Evolutionary conservation across 2,329 filamentous ascomycete genomes (phyloP).

Genomic region (Pochonia chlamydosporia): DNA sequence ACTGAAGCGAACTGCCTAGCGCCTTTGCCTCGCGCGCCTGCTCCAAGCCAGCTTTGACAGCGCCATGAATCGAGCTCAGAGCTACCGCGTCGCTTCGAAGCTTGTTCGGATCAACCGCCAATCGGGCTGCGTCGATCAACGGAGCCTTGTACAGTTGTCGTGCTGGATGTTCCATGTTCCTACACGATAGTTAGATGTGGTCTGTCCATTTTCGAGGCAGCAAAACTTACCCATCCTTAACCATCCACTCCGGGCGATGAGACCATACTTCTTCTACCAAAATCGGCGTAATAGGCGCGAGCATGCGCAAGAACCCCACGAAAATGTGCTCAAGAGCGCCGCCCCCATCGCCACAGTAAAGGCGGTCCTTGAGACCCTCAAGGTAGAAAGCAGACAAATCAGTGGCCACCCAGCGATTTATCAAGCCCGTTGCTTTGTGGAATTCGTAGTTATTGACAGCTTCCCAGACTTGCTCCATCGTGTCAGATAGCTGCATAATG

Average conservation of each 20-base stretch:
- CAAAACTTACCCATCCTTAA: slow-evolving; percentile 35
- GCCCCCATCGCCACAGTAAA: slow-evolving; percentile 75
- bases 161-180: slow-evolving; percentile 32
- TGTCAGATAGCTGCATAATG: slow-evolving; percentile 63
- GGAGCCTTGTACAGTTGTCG: slow-evolving; percentile 41
- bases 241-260: slow-evolving; percentile 62
- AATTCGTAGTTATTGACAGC: slow-evolving; percentile 73
- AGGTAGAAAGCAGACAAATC: slow-evolving; percentile 93
- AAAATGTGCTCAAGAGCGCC: slow-evolving; percentile 64
- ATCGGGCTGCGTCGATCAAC: slow-evolving; percentile 32
- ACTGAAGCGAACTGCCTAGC: slow-evolving; percentile 77
- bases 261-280: slow-evolving; percentile 88
- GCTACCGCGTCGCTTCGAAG: slow-evolving; percentile 38
- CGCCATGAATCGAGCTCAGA: slow-evolving; percentile 52
- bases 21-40: slow-evolving; percentile 62
- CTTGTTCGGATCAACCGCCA: slow-evolving; percentile 30
- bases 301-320: slow-evolving; percentile 66
- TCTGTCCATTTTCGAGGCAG: slow-evolving; percentile 9
- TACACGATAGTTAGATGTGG: slow-evolving; percentile 8
- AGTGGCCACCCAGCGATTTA: slow-evolving; percentile 76
- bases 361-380: slow-evolving; percentile 82
- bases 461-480: slow-evolving; percentile 57
- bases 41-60: slow-evolving; percentile 73
- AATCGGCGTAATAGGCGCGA: slow-evolving; percentile 74
- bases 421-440: slow-evolving; percentile 63